Evolutionary conservation across 2,329 filamentous ascomycete species (phyloP).

Genomic region (Colletotrichum sublineola): DNA sequence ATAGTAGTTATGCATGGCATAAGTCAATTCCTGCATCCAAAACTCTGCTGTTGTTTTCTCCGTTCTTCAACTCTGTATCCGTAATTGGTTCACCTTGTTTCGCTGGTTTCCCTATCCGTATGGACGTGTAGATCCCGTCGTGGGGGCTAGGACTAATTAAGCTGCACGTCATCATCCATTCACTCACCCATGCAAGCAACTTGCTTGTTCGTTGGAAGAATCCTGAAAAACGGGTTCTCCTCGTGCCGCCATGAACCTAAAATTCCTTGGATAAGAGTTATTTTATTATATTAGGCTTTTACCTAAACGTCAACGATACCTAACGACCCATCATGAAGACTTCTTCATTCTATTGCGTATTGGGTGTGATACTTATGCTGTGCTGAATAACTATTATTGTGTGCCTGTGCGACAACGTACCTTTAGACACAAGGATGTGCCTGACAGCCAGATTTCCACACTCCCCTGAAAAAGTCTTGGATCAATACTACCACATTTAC

Average conservation of each 20-base stretch:
- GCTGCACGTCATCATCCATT: background rate
- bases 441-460: background rate
- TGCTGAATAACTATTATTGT: too few relatives aligned
- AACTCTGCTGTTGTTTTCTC: background rate
- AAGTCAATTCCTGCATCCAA: conserved; percentile 9
- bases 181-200: background rate
- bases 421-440: background rate
- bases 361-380: too few relatives aligned
- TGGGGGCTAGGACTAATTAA: background rate
- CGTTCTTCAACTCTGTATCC: background rate
- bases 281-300: too few relatives aligned
- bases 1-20: background rate
- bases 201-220: background rate
- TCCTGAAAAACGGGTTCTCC: too few relatives aligned
- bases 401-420: too few relatives aligned
- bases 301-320: too few relatives aligned
- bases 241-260: background rate
- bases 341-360: too few relatives aligned
- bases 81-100: background rate
- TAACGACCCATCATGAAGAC: too few relatives aligned
- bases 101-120: background rate
- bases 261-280: too few relatives aligned
- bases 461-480: background rate
- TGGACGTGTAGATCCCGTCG: background rate
- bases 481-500: background rate